Evolutionary conservation across 140 eudicot genomes (phyloP), one percentile per base, ranked within the genome.

Genomic region (Oenanthe javanica): DNA sequence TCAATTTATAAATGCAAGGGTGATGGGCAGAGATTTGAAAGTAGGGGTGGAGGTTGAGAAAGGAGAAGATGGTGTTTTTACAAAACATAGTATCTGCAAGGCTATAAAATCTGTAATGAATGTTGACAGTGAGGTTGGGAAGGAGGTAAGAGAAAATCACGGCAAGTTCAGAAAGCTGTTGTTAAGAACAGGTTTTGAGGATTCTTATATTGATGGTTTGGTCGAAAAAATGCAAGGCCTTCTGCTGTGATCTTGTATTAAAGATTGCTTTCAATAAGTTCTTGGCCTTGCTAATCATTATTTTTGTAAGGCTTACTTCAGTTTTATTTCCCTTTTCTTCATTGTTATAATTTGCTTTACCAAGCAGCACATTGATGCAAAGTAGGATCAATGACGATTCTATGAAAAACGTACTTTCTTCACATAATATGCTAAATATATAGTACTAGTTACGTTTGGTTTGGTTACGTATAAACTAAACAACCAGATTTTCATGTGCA

Each of bases 31-130:
- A 16, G 88, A 81, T 72, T 40, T 84, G 82, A 76, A 74, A 51
- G 77, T 79, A 9, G 86, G 83, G 13, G 87, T 81, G 75, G 87
- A 87, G 77, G 87, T 87, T 13, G 81, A 86, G 82, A 86, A 47
- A 77, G 79, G 75, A 12, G 84, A 83, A 43, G 81, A 86, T 38
- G 89, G 84, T 6, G 43, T 43, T 43, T 80, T 86, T 15, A 76
- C 85, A 1, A 87, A 49, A 43, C 80, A 82, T 1, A 74, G 67
- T 12, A 77, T 86, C 6, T 66, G 70, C 55, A 66, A 83, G 38
- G 85, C 89, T 40, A 45, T 84, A 63, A 71, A 40, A 55, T 23
- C 77, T 61, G 89, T 79, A 51, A 86, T 86, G 87, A 82, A 81
- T 11, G 54, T 3, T 42, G 87, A 81, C 0, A 79, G 85, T 51